Conservation (phyloP, 2,329 filamentous ascomycete species). For the Lachnellula subtilissima region DNA sequence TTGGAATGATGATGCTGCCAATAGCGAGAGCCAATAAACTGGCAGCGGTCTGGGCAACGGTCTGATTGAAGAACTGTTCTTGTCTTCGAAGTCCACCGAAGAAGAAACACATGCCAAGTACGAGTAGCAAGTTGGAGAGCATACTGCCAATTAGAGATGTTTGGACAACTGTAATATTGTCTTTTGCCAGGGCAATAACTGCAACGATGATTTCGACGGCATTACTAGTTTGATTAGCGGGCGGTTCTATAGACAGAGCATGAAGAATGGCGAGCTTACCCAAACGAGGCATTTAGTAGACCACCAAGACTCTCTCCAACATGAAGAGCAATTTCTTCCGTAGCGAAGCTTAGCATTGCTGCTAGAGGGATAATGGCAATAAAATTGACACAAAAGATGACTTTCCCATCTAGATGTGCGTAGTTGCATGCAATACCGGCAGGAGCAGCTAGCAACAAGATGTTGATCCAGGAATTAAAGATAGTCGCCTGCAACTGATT, state of each 20-base stretch:
- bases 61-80: constrained; percentile 88
- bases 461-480: constrained; percentile 81
- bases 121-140: constrained; percentile 81
- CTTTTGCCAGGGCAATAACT: constrained; percentile 71
- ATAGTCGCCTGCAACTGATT: constrained; percentile 71
- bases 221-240: constrained; percentile 48
- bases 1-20: constrained; percentile 80
- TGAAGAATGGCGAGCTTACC: constrained; percentile 44
- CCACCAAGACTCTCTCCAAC: constrained; percentile 84
- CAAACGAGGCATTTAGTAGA: constrained; percentile 85
- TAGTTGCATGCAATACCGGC: constrained; percentile 74
- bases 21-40: constrained; percentile 65
- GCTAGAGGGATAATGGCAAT: constrained; percentile 88
- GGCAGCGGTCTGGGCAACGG: constrained; percentile 84
- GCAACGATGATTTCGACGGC: constrained; percentile 87
- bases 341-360: constrained; percentile 79
- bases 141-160: constrained; percentile 90
- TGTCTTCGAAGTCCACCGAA: constrained; percentile 63
- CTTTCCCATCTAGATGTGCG: constrained; percentile 51
- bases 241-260: not conserved
- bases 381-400: constrained; percentile 85
- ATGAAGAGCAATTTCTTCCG: constrained; percentile 79
- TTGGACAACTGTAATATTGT: constrained; percentile 73
- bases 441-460: constrained; percentile 73
- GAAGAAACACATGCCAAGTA: constrained; percentile 91